phyloP scores from a whole-genome alignment of 116 monocot genomes.

The Zostera marina region DNA sequence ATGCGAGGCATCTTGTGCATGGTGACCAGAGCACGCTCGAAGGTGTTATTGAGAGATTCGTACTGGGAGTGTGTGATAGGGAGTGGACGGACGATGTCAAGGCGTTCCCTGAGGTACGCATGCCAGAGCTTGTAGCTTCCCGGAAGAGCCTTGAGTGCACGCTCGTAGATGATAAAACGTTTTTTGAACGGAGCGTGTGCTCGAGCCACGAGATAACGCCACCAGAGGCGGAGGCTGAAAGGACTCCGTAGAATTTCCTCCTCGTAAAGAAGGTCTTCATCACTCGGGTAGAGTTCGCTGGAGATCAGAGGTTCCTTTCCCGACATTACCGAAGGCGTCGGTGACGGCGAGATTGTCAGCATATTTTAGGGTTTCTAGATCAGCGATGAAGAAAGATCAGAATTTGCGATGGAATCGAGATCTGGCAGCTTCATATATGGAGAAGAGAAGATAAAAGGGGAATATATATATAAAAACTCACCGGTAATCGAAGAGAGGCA shows the following conservation, averaged over 20 bases:
- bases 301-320: constrained; percentile 10
- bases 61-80: constrained; percentile 46
- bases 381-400: too few species aligned
- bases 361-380: not conserved
- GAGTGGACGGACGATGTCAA: constrained; percentile 46
- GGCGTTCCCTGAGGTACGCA: constrained; percentile 71
- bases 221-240: constrained; percentile 77
- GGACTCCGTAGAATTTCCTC: constrained; percentile 91
- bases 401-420: too few species aligned
- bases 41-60: constrained; percentile 76
- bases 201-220: constrained; percentile 77
- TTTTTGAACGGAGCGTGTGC: constrained; percentile 57
- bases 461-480: too few species aligned
- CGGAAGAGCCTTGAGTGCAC: constrained; percentile 82
- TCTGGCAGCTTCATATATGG: too few species aligned
- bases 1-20: constrained; percentile 94
- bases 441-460: too few species aligned
- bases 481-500: too few species aligned
- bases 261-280: constrained; percentile 76
- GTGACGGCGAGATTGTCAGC: not conserved
- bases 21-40: constrained; percentile 85
- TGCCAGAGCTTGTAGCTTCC: constrained; percentile 95
- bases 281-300: constrained; percentile 39
- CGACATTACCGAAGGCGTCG: not conserved
- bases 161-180: constrained; percentile 78